phyloP scores from a whole-genome alignment of 257 asterid species.

The Solanum chiquidenum region DNA sequence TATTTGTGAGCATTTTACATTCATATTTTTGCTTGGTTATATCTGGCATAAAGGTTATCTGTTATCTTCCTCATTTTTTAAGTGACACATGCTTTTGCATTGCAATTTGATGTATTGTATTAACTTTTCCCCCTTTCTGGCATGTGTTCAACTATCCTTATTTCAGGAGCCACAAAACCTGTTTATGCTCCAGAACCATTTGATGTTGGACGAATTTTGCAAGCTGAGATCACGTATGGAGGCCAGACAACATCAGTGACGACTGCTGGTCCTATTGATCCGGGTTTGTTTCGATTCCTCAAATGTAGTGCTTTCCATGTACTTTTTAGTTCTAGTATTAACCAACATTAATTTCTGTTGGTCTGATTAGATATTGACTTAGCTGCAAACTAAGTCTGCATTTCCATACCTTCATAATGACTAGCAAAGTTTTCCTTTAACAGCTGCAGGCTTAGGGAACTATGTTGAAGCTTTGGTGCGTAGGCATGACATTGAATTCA shows the following conservation, averaged over 20 bases:
- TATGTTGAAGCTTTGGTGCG: conserved; percentile 94
- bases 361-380: background rate
- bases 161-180: conserved; percentile 77
- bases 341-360: background rate
- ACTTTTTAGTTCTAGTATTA: background rate
- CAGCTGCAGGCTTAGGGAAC: conserved; percentile 96
- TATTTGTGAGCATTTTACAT: background rate
- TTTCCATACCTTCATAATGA: background rate
- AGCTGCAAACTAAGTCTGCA: background rate
- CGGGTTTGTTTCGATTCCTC: conserved; percentile 36
- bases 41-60: background rate
- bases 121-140: background rate
- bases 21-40: background rate
- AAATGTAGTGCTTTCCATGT: background rate
- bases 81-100: background rate
- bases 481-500: conserved; percentile 84
- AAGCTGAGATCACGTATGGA: conserved; percentile 51
- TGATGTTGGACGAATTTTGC: conserved; percentile 83
- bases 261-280: conserved; percentile 69
- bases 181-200: conserved; percentile 90
- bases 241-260: conserved; percentile 40
- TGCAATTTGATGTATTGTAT: background rate
- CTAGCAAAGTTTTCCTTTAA: conserved; percentile 9
- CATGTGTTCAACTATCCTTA: conserved; percentile 1
- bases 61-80: background rate